Conservation (phyloP, 2,329 filamentous ascomycete genomes). For the Chalara sp. region DNA sequence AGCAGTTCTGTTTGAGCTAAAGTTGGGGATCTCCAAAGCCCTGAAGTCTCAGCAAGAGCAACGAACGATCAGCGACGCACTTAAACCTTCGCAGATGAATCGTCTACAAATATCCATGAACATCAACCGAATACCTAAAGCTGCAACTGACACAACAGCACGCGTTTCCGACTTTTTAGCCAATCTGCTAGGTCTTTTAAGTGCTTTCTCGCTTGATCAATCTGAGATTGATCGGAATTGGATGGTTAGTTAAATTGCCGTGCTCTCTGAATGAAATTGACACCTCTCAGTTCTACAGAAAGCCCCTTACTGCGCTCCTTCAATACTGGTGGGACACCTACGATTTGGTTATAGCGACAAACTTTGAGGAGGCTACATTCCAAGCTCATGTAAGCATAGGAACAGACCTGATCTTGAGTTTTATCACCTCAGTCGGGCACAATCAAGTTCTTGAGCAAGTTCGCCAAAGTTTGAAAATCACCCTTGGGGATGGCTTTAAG, state of each 20-base stretch:
- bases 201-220: conserved; percentile 35
- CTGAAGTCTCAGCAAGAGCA: conserved; percentile 34
- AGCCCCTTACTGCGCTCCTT: conserved; percentile 35
- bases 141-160: conserved; percentile 55
- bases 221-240: conserved; percentile 22
- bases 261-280: background rate
- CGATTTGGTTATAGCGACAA: conserved; percentile 33
- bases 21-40: conserved; percentile 37
- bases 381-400: conserved; percentile 51
- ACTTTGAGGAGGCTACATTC: conserved; percentile 57
- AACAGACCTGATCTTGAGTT: conserved; percentile 11
- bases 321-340: conserved; percentile 51
- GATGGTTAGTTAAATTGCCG: conserved; percentile 14
- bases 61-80: conserved; percentile 36
- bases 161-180: conserved; percentile 45
- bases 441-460: conserved; percentile 5
- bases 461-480: conserved; percentile 38
- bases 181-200: conserved; percentile 35
- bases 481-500: conserved; percentile 65
- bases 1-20: conserved; percentile 44
- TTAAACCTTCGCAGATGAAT: conserved; percentile 45
- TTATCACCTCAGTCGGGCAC: background rate
- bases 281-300: conserved; percentile 24
- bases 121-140: conserved; percentile 44
- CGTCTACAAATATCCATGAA: conserved; percentile 55